Base-by-base conservation (phyloP, 2,329 filamentous ascomycete genomes). In the Pseudogymnoascus destructans region DNA sequence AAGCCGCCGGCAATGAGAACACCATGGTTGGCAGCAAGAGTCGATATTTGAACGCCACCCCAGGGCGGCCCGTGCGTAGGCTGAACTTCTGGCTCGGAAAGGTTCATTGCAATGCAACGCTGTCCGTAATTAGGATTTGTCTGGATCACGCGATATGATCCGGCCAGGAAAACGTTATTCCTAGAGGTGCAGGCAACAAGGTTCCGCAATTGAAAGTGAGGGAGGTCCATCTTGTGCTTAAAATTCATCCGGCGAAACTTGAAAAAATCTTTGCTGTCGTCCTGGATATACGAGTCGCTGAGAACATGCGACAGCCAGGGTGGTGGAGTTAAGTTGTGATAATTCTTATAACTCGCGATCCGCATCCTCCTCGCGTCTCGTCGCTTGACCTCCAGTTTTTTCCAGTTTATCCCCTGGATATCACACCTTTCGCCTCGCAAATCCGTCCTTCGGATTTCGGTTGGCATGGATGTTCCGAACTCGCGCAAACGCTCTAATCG, bases 131-230 rank as follows among this genome's bases (percentile, higher is more conserved):
- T 40, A 8, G 78, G 75, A 65, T 84, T 79, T 61, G 79, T 73
- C 57, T 77, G 73, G 40, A 76, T 72, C 15, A 86, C 72, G 11
- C 74, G 73, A 55, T 72, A 72, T 38, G 68, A 66, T 33, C 75
- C 74, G 2, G 81, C 77, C 64, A 84, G 85, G 65, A 79, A 85
- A 7, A 75, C 73, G 40, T 78, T 76, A 5, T 76, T 77, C 30
- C 77, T 73, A 7, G 78, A 79, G 4, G 78, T 74, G 64, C 77
- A 78, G 2, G 79, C 79, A 17, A 86, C 70, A 13, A 84, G 73
- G 64, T 83, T 84, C 42, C 83, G 79, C 10, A 86, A 72, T 66
- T 86, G 83, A 61, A 85, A 86, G 69, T 86, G 83, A n/a, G 79
- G 73, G 15, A 85, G 69, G 61, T 76, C 73, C 21, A 81, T 72